phyloP scores from a whole-genome alignment of 1,284 basidiomycete genomes.

The Puccinia polysora region DNA sequence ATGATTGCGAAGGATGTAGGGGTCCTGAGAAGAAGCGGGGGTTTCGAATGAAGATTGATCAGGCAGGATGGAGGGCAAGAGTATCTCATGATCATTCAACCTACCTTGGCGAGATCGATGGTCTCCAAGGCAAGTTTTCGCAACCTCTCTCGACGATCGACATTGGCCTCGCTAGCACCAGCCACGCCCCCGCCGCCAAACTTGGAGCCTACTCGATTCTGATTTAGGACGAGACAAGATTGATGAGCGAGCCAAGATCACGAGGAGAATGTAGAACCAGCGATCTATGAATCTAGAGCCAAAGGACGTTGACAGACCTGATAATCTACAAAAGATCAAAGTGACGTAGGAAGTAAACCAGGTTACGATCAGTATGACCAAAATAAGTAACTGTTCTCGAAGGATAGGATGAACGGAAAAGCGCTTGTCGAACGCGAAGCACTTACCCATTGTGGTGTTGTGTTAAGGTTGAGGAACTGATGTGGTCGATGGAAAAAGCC shows the following conservation, averaged over 20 bases:
- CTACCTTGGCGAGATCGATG: conserved; percentile 65
- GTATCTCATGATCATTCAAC: background rate
- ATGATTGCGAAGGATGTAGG: conserved; percentile 97
- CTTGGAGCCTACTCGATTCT: conserved; percentile 73
- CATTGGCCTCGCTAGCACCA: conserved; percentile 84
- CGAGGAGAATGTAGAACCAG: background rate
- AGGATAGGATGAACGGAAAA: too few species aligned
- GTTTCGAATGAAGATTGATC: background rate
- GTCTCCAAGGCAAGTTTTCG: conserved; percentile 93
- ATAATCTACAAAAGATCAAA: too few species aligned
- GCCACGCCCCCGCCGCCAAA: conserved; percentile 87
- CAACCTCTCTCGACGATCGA: conserved; percentile 89
- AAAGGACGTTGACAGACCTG: background rate
- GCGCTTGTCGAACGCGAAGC: too few species aligned
- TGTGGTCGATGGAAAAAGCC: too few species aligned
- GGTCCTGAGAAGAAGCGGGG: conserved; percentile 63
- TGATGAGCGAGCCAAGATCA: background rate
- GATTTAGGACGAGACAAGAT: background rate
- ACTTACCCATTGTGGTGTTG: too few species aligned
- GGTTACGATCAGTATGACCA: too few species aligned
- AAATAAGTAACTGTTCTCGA: too few species aligned
- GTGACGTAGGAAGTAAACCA: too few species aligned
- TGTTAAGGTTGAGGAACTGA: too few species aligned
- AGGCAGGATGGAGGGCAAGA: background rate
- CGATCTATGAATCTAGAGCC: background rate